Evolutionary conservation across 2,329 filamentous ascomycete genomes (phyloP).

Genomic region (Gaeumannomyces sp.): DNA sequence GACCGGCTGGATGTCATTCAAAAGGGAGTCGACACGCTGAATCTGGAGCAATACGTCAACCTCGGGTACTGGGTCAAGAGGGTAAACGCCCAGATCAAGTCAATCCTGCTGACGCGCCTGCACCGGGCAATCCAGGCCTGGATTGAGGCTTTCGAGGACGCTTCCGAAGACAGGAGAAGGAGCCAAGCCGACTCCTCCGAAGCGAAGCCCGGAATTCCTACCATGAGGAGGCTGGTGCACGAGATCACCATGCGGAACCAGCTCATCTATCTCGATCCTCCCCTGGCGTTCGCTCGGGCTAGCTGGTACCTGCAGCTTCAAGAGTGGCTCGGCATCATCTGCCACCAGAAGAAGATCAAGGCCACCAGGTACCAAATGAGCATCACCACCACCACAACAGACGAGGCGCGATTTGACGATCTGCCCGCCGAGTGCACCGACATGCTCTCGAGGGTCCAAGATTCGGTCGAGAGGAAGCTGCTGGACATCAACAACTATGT

Average conservation of each 20-base stretch:
- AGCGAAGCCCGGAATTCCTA: slow-evolving; percentile 48
- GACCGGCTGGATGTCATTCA: slow-evolving; percentile 80
- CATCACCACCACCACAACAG: slow-evolving; percentile 59
- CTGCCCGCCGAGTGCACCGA: slow-evolving; percentile 78
- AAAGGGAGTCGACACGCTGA: slow-evolving; percentile 89
- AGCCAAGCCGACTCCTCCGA: slow-evolving; percentile 32
- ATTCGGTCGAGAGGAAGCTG: slow-evolving; percentile 76
- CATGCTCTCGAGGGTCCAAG: slow-evolving; percentile 73
- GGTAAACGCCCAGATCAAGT: slow-evolving; percentile 80
- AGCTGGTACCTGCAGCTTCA: slow-evolving; percentile 93
- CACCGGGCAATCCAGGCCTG: slow-evolving; percentile 77
- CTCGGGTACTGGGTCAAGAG: slow-evolving; percentile 82
- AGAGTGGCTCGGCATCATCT: slow-evolving; percentile 87
- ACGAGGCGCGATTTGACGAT: slow-evolving; percentile 71
- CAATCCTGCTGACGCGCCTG: slow-evolving; percentile 74
- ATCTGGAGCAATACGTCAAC: slow-evolving; percentile 93
- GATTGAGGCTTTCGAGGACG: slow-evolving; percentile 74
- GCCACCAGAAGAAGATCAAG: slow-evolving; percentile 89
- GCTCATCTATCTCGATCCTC: slow-evolving; percentile 92
- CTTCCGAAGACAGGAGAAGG: slow-evolving; percentile 47
- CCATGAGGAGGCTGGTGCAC: slow-evolving; percentile 69
- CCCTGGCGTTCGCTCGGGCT: slow-evolving; percentile 82
- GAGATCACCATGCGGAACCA: slow-evolving; percentile 98
- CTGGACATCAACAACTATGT: slow-evolving; percentile 77
- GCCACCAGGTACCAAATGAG: slow-evolving; percentile 92